A percentile compares a stretch with the other conserved stretches of the same genome.
These are phyloP conservation scores for Alliaria petiolata DNA, from an alignment of 345 rosid genomes.

Conservation along the genomic window DNA sequence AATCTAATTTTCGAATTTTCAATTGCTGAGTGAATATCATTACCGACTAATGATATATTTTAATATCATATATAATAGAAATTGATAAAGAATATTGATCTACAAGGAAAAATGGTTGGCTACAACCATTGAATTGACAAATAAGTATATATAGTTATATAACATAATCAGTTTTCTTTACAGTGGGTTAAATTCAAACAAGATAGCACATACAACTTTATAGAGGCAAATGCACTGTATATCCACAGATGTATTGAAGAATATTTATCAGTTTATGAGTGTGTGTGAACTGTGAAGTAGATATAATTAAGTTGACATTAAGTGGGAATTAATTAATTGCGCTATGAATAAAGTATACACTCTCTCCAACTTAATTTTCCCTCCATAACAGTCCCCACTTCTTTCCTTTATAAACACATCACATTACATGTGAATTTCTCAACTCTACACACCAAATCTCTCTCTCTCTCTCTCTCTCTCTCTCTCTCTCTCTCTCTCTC, in stretches of 20 bases:
- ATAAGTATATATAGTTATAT: no score
- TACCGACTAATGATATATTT: neutral
- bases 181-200: no score
- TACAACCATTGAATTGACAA: neutral
- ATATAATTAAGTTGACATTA: conserved; percentile 8
- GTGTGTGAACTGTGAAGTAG: neutral
- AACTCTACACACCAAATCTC: conserved; percentile 27
- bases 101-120: neutral
- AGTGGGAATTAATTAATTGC: neutral
- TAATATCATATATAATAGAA: neutral
- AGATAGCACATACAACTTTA: neutral
- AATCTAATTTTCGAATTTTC: neutral
- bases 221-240: neutral
- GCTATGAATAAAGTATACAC: conserved; percentile 12
- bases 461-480: conserved; percentile 10
- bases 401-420: conserved; percentile 28
- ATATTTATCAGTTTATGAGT: neutral
- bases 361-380: conserved; percentile 11
- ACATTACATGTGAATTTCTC: conserved; percentile 30
- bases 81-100: neutral
- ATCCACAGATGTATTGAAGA: no score
- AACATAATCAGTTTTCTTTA: no score
- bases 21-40: neutral
- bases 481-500: no score
- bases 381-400: conserved; percentile 28